These are phyloP conservation scores for Vaccinium vitisidaea DNA, from an alignment of 148 eudicot genomes.

Conservation along the genomic window DNA sequence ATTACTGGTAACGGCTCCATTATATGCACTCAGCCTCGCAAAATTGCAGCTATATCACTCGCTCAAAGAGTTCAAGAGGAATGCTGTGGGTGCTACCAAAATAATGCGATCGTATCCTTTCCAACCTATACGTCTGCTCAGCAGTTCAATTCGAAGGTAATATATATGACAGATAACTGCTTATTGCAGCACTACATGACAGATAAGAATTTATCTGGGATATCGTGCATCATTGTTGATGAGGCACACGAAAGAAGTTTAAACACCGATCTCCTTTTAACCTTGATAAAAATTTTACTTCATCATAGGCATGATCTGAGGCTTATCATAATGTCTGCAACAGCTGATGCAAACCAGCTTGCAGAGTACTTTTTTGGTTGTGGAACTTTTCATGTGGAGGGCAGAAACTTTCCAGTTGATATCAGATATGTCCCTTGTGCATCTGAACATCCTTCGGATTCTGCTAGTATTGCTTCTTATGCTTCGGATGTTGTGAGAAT, in stretches of 20 bases:
- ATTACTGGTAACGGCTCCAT: constrained; percentile 50
- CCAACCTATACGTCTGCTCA: constrained; percentile 52
- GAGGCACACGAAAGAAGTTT: constrained; percentile 98
- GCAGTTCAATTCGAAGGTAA: constrained; percentile 39
- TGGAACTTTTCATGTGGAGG: constrained; percentile 54
- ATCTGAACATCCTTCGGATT: constrained; percentile 29
- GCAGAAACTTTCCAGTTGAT: constrained; percentile 85
- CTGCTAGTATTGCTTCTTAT: constrained; percentile 51
- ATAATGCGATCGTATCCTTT: constrained; percentile 35
- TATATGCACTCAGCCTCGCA: constrained; percentile 93
- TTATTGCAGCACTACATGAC: constrained; percentile 81
- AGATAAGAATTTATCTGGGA: constrained; percentile 50
- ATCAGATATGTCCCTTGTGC: constrained; percentile 63
- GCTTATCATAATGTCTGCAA: constrained; percentile 96
- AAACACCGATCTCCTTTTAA: constrained; percentile 87
- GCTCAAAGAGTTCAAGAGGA: constrained; percentile 80
- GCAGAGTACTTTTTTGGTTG: constrained; percentile 80
- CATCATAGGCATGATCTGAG: constrained; percentile 63
- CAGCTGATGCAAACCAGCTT: constrained; percentile 80
- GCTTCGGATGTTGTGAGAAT: constrained; percentile 50
- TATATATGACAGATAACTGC: constrained; percentile 90
- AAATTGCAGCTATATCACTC: constrained; percentile 79
- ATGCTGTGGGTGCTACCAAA: constrained; percentile 56
- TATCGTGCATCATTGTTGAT: constrained; percentile 85
- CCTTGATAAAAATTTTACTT: constrained; percentile 68